Conservation (phyloP, 2,329 filamentous ascomycete genomes). For the Venturia effusa region DNA sequence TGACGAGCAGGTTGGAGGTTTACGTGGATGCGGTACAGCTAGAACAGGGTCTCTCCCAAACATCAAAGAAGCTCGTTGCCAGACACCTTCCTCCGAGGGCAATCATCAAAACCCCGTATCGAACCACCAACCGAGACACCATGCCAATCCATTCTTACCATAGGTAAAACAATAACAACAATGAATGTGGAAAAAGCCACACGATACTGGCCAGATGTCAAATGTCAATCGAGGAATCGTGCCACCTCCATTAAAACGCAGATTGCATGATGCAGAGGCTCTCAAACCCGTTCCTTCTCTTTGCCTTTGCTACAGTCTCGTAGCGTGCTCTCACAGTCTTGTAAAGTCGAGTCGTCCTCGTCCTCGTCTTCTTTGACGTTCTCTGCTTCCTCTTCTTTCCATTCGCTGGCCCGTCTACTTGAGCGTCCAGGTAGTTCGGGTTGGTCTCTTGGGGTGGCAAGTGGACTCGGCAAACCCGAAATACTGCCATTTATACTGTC, state of each 20-base stretch:
- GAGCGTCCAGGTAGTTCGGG: slow-evolving; percentile 4
- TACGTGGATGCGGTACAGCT: neutral
- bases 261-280: neutral
- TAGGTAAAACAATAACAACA: neutral
- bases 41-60: neutral
- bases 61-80: neutral
- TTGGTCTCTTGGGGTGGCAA: slow-evolving; percentile 14
- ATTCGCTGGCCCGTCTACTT: slow-evolving; percentile 18
- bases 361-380: slow-evolving; percentile 13
- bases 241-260: neutral
- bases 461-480: slow-evolving; percentile 13
- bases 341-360: too few relatives aligned
- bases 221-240: neutral
- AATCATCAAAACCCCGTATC: neutral
- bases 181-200: neutral
- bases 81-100: neutral
- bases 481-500: slow-evolving; percentile 77
- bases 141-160: neutral
- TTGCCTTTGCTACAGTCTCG: neutral
- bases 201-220: neutral
- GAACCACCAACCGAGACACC: neutral
- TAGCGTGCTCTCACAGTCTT: too few relatives aligned
- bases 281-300: neutral
- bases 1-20: neutral
- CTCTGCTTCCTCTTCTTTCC: slow-evolving; percentile 13